Conservation (phyloP, 768 basidiomycete genomes). For the Lyophyllum atratum region DNA sequence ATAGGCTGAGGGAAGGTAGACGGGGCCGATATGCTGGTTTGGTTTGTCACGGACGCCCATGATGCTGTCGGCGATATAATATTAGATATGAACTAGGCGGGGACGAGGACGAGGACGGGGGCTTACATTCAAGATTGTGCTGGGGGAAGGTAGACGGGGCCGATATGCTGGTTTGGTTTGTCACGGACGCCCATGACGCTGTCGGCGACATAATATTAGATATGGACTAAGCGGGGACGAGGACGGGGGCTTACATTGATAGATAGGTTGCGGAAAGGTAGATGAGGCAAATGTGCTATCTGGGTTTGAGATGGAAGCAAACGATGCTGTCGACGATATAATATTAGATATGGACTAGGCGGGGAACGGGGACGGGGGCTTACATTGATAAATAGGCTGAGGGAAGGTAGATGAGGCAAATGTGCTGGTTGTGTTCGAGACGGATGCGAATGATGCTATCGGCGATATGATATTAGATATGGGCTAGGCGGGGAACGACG, state of each 20-base stretch:
- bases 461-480: not conserved
- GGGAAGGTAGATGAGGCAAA: not conserved
- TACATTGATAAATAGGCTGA: not conserved
- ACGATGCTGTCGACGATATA: not conserved
- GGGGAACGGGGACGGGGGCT: not conserved
- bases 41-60: not conserved
- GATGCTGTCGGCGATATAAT: not conserved
- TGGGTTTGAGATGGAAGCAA: not conserved
- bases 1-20: not conserved
- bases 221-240: not conserved
- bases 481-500: not conserved
- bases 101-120: not conserved
- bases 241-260: not conserved
- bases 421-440: too few relatives aligned
- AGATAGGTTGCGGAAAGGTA: not conserved
- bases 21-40: too few relatives aligned
- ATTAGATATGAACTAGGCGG: not conserved
- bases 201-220: not conserved
- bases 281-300: not conserved
- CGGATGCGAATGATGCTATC: not conserved
- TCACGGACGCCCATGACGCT: not conserved
- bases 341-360: not conserved
- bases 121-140: not conserved
- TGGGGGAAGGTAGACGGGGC: not conserved
- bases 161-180: too few relatives aligned